Percentiles rank a stretch among this genome's conserved stretches.
These are phyloP conservation scores for Nannochloropsis salina DNA, from an alignment of 108 stramenopile species.

Conservation along the genomic window DNA sequence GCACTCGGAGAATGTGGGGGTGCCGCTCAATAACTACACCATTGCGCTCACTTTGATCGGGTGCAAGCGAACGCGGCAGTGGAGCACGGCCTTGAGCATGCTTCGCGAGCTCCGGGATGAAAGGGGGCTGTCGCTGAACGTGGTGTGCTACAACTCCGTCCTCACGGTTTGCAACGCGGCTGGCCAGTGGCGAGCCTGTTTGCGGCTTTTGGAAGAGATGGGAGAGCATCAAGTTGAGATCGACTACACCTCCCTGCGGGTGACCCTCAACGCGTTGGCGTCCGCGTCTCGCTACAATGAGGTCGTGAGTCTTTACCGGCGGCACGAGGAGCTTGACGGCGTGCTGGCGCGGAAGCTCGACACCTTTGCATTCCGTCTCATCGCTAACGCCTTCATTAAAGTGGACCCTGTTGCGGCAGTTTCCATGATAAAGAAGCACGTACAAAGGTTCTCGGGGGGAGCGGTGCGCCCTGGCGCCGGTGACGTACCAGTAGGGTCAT, in stretches of 20 bases:
- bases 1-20: not conserved
- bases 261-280: not conserved
- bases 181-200: not conserved
- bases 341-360: not conserved
- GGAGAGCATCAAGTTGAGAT: not conserved
- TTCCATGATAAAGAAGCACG: not conserved
- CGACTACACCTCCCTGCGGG: not conserved
- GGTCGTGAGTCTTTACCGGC: not conserved
- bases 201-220: not conserved
- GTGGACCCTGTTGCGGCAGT: not conserved
- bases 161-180: not conserved
- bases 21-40: not conserved
- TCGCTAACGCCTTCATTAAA: constrained; percentile 7
- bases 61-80: not conserved
- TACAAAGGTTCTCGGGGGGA: not conserved
- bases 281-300: not conserved
- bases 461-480: not conserved
- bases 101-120: not conserved
- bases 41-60: not conserved
- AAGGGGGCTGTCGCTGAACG: not conserved
- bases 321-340: not conserved
- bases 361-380: not conserved
- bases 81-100: constrained; percentile 3
- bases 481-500: not conserved
- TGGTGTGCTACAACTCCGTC: not conserved